Evolutionary conservation across 2,329 filamentous ascomycete species (phyloP).

Genomic region (Xylaria multiplex): DNA sequence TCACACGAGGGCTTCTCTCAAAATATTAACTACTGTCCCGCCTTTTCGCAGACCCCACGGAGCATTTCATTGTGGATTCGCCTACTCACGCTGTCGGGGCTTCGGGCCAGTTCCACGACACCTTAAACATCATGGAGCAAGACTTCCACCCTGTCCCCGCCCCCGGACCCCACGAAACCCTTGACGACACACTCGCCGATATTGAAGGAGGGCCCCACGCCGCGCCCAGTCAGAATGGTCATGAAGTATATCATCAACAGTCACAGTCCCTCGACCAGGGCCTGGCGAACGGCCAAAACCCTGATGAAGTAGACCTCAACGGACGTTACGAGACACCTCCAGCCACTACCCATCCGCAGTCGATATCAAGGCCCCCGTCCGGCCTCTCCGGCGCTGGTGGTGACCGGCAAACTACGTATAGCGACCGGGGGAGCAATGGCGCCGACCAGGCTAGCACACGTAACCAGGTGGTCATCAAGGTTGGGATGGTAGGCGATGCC

Average conservation of each 20-base stretch:
- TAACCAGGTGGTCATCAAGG: constrained; percentile 94
- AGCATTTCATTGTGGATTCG: constrained; percentile 59
- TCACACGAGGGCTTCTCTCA: constrained; percentile 21
- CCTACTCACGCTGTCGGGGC: constrained; percentile 60
- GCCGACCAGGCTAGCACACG: constrained; percentile 60
- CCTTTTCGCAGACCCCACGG: constrained; percentile 13
- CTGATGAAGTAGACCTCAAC: constrained; percentile 54
- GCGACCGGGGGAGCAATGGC: constrained; percentile 56
- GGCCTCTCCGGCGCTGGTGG: constrained; percentile 59
- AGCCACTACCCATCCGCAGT: constrained; percentile 52
- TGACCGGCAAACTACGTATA: constrained; percentile 53
- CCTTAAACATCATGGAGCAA: constrained; percentile 63
- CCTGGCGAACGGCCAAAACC: constrained; percentile 49
- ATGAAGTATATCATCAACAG: constrained; percentile 55
- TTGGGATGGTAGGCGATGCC: constrained; percentile 98
- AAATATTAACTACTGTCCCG: constrained; percentile 22
- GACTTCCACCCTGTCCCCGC: constrained; percentile 44
- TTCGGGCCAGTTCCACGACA: constrained; percentile 63
- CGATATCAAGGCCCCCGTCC: constrained; percentile 65
- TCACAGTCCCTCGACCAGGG: constrained; percentile 63
- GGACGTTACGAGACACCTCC: constrained; percentile 60
- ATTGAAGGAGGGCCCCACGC: constrained; percentile 61
- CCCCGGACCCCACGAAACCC: constrained; percentile 47
- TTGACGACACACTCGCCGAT: constrained; percentile 62
- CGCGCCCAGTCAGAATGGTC: constrained; percentile 32